phyloP scores from a whole-genome alignment of 1,139 yeast genomes.

The Entelexis paramagnoliae region DNA sequence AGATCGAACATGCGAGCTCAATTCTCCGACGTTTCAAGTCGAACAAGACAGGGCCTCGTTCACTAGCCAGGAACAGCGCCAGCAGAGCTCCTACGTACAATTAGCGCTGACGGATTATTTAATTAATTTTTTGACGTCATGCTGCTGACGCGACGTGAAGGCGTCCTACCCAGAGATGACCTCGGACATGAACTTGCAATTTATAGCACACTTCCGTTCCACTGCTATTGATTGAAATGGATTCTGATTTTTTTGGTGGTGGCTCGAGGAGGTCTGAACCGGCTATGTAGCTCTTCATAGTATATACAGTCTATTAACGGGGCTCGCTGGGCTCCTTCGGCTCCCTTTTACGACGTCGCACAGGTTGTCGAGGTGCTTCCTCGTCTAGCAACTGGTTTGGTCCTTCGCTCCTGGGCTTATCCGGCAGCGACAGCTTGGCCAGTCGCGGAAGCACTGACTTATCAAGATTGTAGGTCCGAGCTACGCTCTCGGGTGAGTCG shows the following conservation, averaged over 20 bases:
- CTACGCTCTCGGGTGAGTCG: constrained; percentile 18
- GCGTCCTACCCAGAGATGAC: no score
- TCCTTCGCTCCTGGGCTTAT: not conserved
- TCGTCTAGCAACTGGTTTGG: not conserved
- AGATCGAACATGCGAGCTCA: constrained; percentile 12
- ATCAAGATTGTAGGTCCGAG: constrained; percentile 18
- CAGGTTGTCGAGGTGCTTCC: not conserved
- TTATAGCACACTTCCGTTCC: no score
- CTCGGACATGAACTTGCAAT: no score
- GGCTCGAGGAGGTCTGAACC: no score
- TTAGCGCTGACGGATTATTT: not conserved
- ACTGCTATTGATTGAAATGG: no score
- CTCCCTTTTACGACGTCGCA: not conserved
- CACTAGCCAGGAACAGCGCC: no score
- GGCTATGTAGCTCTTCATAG: no score
- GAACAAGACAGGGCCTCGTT: no score
- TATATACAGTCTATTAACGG: not conserved
- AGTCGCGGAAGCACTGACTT: constrained; percentile 18
- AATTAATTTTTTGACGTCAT: no score
- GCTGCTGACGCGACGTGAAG: not conserved
- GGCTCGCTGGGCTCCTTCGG: no score
- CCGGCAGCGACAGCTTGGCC: constrained; percentile 11
- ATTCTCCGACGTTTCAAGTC: not conserved
- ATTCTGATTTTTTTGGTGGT: no score
- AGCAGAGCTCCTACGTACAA: not conserved